phyloP scores from a whole-genome alignment of 345 rosid genomes.

The Litchi chinensis region DNA sequence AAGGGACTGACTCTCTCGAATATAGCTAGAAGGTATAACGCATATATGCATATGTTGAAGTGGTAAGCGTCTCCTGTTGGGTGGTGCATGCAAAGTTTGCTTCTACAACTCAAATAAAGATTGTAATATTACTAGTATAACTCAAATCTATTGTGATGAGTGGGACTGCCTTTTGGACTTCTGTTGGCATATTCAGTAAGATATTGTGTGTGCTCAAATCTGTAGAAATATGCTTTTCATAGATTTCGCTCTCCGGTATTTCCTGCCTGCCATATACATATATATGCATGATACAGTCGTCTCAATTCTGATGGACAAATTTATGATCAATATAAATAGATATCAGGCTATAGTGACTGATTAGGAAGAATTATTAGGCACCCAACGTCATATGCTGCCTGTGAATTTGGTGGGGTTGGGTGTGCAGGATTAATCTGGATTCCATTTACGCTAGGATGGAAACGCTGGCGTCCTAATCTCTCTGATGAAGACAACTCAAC shows the following conservation, averaged over 20 bases:
- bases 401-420: not conserved
- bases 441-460: not conserved
- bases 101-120: slow-evolving; percentile 9
- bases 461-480: not conserved
- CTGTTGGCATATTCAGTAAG: not conserved
- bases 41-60: not conserved
- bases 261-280: not conserved
- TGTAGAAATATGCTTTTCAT: not conserved
- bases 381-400: not conserved
- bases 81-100: not conserved
- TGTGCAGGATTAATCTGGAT: not conserved
- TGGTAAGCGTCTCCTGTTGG: not conserved
- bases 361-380: not conserved
- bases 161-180: not conserved
- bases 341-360: not conserved
- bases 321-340: not conserved
- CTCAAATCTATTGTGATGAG: not conserved
- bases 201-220: not conserved
- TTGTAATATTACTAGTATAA: not conserved
- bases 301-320: too few species aligned
- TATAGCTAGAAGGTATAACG: not conserved
- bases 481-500: too few species aligned
- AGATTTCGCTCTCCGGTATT: not conserved
- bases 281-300: too few species aligned
- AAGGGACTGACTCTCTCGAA: slow-evolving; percentile 52